Evolutionary conservation across 208 protist species (phyloP).

Genomic region (Tritrichomonas musculus): DNA sequence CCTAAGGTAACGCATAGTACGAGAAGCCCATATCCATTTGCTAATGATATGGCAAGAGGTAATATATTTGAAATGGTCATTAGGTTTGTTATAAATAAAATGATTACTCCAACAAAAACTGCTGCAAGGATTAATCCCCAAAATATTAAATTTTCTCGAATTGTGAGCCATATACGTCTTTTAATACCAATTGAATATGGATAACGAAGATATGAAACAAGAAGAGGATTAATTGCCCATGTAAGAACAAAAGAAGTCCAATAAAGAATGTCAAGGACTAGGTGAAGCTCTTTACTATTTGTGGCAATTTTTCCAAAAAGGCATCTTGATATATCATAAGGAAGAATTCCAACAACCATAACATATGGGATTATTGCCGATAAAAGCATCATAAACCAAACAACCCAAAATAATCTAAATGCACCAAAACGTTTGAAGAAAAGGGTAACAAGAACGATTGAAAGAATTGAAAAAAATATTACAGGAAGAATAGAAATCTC

Average conservation of each 20-base stretch:
- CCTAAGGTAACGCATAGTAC: background rate
- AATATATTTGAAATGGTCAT: background rate
- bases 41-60: background rate
- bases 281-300: background rate
- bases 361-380: background rate
- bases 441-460: background rate
- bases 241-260: constrained; percentile 8
- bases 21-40: background rate
- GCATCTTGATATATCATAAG: background rate
- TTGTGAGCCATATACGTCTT: background rate
- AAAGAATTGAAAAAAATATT: too few relatives aligned
- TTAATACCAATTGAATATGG: background rate
- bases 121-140: background rate
- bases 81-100: background rate
- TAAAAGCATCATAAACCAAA: background rate
- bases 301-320: background rate
- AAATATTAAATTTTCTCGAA: background rate
- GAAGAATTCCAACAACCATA: background rate
- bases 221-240: background rate
- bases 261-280: background rate
- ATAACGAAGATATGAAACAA: background rate
- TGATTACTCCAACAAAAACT: background rate
- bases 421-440: background rate
- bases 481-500: too few relatives aligned
- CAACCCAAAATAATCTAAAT: background rate